phyloP scores from a whole-genome alignment of 306 rosid genomes.

The Quillaja saponaria region DNA sequence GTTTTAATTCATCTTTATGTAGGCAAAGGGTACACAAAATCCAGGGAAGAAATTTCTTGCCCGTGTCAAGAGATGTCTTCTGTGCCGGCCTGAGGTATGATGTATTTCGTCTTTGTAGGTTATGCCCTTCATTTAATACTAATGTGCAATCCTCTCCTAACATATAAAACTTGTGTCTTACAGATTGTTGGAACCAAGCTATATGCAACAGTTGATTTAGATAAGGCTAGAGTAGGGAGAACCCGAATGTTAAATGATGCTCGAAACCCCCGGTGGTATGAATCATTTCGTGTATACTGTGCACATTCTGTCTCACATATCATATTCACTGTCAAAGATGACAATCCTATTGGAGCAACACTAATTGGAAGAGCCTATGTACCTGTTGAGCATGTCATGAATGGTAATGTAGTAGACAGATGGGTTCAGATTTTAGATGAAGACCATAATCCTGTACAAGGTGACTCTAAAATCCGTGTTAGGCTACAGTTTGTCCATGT shows the following conservation, averaged over 20 bases:
- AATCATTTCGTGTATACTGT: conserved; percentile 58
- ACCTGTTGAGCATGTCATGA: conserved; percentile 44
- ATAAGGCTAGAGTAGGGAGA: conserved; percentile 57
- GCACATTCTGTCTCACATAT: conserved; percentile 64
- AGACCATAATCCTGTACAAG: conserved; percentile 44
- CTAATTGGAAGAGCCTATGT: conserved; percentile 77
- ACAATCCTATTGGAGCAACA: conserved; percentile 64
- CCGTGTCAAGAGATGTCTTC: conserved; percentile 57
- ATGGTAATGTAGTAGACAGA: conserved; percentile 28
- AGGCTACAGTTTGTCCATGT: conserved; percentile 37
- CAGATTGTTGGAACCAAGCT: conserved; percentile 67
- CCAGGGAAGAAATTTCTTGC: conserved; percentile 46
- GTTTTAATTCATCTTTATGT: neutral
- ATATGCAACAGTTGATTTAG: conserved; percentile 85
- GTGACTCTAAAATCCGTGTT: conserved; percentile 55
- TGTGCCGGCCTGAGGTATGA: conserved; percentile 70
- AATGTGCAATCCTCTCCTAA: neutral
- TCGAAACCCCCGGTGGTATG: conserved; percentile 54
- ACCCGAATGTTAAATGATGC: conserved; percentile 51
- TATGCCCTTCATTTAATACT: neutral
- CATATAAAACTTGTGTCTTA: conserved; percentile 23
- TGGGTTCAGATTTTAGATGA: conserved; percentile 66
- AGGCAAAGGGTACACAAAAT: conserved; percentile 26
- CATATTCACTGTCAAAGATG: conserved; percentile 71
- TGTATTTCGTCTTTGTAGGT: neutral